Evolutionary conservation across 805 yeast genomes (phyloP).

Genomic region (Torulaspora quercuum): DNA sequence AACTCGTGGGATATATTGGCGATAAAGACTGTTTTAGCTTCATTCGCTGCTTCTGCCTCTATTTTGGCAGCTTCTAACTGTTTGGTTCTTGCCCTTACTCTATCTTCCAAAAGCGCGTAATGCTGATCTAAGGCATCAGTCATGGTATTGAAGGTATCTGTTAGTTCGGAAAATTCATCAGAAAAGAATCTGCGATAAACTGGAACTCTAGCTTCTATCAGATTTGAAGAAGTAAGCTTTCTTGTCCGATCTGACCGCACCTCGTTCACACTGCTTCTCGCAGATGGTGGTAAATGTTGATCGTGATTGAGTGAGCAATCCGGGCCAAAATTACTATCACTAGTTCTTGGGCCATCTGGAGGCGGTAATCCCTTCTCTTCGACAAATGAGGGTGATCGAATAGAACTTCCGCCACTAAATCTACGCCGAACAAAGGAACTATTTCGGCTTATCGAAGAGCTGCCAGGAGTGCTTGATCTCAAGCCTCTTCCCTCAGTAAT

Average conservation of each 20-base stretch:
- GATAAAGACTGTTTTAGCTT: conserved; percentile 90
- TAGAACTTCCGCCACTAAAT: conserved; percentile 11
- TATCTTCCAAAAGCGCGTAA: conserved; percentile 78
- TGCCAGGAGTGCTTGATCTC: conserved; percentile 27
- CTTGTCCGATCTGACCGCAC: conserved; percentile 19
- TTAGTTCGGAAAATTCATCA: conserved; percentile 85
- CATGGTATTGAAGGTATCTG: conserved; percentile 89
- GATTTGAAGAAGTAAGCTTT: conserved; percentile 34
- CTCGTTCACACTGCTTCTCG: conserved; percentile 16
- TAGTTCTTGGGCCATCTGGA: conserved; percentile 7
- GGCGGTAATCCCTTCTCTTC: conserved; percentile 13
- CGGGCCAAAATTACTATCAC: conserved; percentile 6
- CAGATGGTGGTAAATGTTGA: conserved; percentile 5
- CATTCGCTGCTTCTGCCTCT: conserved; percentile 92
- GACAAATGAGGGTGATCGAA: conserved; percentile 10
- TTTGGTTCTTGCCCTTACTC: conserved; percentile 80
- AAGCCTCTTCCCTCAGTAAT: conserved; percentile 44
- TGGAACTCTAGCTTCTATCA: conserved; percentile 44
- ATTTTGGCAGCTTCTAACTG: conserved; percentile 85
- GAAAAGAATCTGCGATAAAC: conserved; percentile 50
- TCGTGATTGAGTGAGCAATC: conserved; percentile 19
- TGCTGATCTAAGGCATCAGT: conserved; percentile 82
- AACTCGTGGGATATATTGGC: conserved; percentile 93
- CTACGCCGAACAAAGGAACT: conserved; percentile 22
- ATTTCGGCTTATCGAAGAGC: conserved; percentile 22